Percentiles rank a stretch among this genome's conserved stretches.
These are phyloP conservation scores for Phialophora verrucosa DNA, from an alignment of 2,329 filamentous ascomycete genomes.

Conservation along the genomic window DNA sequence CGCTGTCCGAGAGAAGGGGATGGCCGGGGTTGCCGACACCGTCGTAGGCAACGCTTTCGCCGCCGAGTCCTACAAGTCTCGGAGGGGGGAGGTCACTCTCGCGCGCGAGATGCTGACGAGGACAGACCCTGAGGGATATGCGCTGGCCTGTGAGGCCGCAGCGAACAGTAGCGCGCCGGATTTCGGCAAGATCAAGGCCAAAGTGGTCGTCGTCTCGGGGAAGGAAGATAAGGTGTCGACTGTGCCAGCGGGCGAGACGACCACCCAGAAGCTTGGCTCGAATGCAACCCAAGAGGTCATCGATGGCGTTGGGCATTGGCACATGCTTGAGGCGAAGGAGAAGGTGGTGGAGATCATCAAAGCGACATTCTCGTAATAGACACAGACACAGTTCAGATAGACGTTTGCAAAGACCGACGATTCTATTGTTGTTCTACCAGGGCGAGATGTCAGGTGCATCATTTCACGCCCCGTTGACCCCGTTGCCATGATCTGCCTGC, in stretches of 20 bases:
- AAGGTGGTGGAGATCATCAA: constrained; percentile 30
- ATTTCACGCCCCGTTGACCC: constrained; percentile 9
- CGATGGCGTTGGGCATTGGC: constrained; percentile 55
- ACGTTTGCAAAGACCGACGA: neutral
- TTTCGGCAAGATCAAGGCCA: constrained; percentile 39
- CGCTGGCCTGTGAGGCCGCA: constrained; percentile 59
- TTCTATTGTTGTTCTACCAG: neutral
- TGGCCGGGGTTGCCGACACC: constrained; percentile 48
- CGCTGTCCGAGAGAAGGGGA: constrained; percentile 52
- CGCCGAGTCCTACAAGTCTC: constrained; percentile 14
- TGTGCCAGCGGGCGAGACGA: constrained; percentile 44
- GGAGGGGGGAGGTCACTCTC: constrained; percentile 11
- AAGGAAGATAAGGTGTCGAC: constrained; percentile 53
- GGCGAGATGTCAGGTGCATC: neutral
- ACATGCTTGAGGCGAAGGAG: constrained; percentile 55
- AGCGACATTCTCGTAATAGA: constrained; percentile 19
- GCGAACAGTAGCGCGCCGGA: constrained; percentile 39
- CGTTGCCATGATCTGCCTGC: constrained; percentile 4
- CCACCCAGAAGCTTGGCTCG: constrained; percentile 36
- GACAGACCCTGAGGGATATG: constrained; percentile 60
- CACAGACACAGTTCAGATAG: neutral
- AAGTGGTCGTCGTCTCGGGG: constrained; percentile 52
- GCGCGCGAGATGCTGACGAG: constrained; percentile 21
- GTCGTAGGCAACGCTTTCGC: constrained; percentile 41
- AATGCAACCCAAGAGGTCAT: constrained; percentile 23